These are phyloP conservation scores for Excoecaria agallocha DNA, from an alignment of 345 rosid species.

Conservation along the genomic window DNA sequence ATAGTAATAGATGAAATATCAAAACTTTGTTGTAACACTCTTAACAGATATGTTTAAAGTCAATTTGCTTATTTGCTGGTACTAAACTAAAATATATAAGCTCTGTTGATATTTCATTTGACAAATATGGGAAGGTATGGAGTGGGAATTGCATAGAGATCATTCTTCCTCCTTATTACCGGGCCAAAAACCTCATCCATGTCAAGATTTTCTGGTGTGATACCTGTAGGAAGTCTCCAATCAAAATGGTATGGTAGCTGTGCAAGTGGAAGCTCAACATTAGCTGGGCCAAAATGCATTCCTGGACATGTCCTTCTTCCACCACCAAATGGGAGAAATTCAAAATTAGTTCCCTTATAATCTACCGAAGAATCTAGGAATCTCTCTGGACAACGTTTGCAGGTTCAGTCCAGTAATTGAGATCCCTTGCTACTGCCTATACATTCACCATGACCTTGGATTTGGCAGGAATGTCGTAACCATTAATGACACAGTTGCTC, in stretches of 20 bases:
- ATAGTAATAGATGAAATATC: too few species aligned
- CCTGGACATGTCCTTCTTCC: constrained; percentile 10
- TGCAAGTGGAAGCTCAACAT: constrained; percentile 13
- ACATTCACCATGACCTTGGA: neutral
- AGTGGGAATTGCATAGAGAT: constrained; percentile 1
- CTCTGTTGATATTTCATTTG: neutral
- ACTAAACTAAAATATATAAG: neutral
- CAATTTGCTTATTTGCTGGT: neutral
- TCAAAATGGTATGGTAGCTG: constrained; percentile 10
- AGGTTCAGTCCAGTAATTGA: constrained; percentile 6
- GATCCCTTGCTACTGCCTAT: constrained; percentile 8
- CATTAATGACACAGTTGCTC: neutral
- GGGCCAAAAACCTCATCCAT: constrained; percentile 2
- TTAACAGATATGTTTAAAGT: neutral
- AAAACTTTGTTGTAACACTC: too few species aligned
- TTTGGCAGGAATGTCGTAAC: constrained; percentile 3
- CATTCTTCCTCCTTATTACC: neutral
- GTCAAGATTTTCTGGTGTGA: constrained; percentile 5
- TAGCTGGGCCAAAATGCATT: neutral
- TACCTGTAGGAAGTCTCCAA: constrained; percentile 10
- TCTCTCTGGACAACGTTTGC: neutral
- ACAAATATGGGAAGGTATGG: neutral
- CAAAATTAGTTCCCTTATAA: constrained; percentile 1
- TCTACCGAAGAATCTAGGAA: neutral
- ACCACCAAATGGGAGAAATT: constrained; percentile 4